Evolutionary conservation across 495 filamentous ascomycete species (phyloP), one percentile per base, ranked within the genome.

Genomic region (Aspergillus indologenus): DNA sequence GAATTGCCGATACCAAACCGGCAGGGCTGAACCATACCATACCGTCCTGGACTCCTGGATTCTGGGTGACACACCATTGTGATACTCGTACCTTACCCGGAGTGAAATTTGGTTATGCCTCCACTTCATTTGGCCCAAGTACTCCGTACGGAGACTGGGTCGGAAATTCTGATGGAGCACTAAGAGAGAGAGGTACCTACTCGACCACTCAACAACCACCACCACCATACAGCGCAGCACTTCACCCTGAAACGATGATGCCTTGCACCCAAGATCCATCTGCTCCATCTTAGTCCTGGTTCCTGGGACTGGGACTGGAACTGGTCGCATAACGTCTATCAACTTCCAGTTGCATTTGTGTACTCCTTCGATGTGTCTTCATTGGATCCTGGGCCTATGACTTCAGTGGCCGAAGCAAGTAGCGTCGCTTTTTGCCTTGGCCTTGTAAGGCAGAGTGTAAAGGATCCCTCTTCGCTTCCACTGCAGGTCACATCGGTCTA

Each of bases 21-120:
- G 29, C 61, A 66, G 64, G 61, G 61, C 64, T 66, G 64, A 66
- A 66, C 64, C 31, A 48, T 62, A 61, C 47, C 21, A 40, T 57
- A 53, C 54, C 59, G 29, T 54, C 19, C 29, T 48, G 15, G 45
- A 11, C 22, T 42, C 9, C 9, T 29, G 4, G 26, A 29, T 9
- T 9, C 3, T 3, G 26, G 26, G 5, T 40, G 12, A 40, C 34
- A 40, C 12, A 14, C 34, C 34, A 2, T 40, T 4, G 12, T 14
- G 34, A 14, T 40, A 40, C 34, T 14, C 5, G 34, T 40, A 40
- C 34, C 34, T 6, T 40, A 40, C 34, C 34, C 34, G 5, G 12
- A 7, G 5, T 2, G 7, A 40, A 15, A 3, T 4, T 29, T 29
- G 7, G 34, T 8, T 40, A 2, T 40, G 34, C 34, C 34, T 40